A percentile compares a stretch with the other conserved stretches of the same genome.
Evolutionary conservation across 2,329 filamentous ascomycete species (phyloP).

Genomic region (Whalleya microplaca): DNA sequence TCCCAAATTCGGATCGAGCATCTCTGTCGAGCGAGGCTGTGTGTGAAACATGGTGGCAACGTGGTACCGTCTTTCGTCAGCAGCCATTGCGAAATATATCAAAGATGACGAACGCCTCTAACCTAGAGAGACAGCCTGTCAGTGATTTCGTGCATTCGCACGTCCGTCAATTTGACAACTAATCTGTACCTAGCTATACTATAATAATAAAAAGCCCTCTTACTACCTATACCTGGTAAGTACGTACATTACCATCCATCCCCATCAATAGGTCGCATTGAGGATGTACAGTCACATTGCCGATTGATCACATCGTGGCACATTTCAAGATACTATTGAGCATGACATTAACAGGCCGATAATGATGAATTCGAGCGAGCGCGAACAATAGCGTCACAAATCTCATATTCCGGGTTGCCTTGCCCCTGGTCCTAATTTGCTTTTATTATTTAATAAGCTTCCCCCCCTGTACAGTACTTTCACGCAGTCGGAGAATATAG

Average conservation of each 20-base stretch:
- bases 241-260: neutral
- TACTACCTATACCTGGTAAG: neutral
- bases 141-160: slow-evolving; percentile 19
- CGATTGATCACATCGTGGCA: slow-evolving; percentile 20
- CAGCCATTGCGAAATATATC: slow-evolving; percentile 25
- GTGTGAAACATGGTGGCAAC: slow-evolving; percentile 22
- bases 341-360: slow-evolving; percentile 13
- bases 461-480: slow-evolving; percentile 12
- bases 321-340: slow-evolving; percentile 6
- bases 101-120: slow-evolving; percentile 7
- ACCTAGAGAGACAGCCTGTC: slow-evolving; percentile 15
- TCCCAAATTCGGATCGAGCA: slow-evolving; percentile 18
- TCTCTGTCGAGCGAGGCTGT: slow-evolving; percentile 16
- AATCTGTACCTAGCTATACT: neutral
- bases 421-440: slow-evolving; percentile 32
- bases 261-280: slow-evolving; percentile 26
- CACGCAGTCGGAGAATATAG: slow-evolving; percentile 28
- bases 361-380: slow-evolving; percentile 12
- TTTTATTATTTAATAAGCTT: slow-evolving; percentile 29
- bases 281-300: slow-evolving; percentile 19
- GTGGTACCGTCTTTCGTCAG: slow-evolving; percentile 19
- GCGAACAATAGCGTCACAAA: slow-evolving; percentile 22
- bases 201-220: neutral
- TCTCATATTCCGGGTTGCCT: slow-evolving; percentile 25
- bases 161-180: slow-evolving; percentile 1